A percentile compares a stretch with the other conserved stretches of the same genome.
Evolutionary conservation across 2,329 filamentous ascomycete genomes (phyloP).

Genomic region (Beauveria varroae): DNA sequence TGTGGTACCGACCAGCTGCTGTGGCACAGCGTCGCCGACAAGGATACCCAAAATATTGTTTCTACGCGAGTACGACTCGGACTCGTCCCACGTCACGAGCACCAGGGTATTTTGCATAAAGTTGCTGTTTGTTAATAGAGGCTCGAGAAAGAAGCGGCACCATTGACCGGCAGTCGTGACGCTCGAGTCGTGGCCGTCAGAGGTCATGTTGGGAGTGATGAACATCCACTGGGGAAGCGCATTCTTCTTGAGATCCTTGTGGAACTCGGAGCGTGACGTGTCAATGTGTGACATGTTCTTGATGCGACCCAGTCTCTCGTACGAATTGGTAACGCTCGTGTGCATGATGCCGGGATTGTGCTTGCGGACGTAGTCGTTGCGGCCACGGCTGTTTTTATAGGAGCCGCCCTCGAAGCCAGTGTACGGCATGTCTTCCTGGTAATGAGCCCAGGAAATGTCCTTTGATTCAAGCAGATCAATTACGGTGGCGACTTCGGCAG

Average conservation of each 20-base stretch:
- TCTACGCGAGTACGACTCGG: conserved; percentile 55
- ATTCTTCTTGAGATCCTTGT: conserved; percentile 54
- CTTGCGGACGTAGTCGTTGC: conserved; percentile 75
- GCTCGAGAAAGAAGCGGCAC: conserved; percentile 60
- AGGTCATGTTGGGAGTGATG: conserved; percentile 68
- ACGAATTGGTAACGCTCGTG: conserved; percentile 53
- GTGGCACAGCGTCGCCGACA: conserved; percentile 63
- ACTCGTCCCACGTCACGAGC: conserved; percentile 74
- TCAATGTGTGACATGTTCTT: conserved; percentile 56
- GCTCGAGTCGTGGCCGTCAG: conserved; percentile 69
- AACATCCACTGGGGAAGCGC: conserved; percentile 66
- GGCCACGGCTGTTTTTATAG: conserved; percentile 56
- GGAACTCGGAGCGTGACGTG: conserved; percentile 47
- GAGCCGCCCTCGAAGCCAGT: conserved; percentile 59
- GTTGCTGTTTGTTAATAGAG: conserved; percentile 58
- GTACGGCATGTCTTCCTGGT: conserved; percentile 73
- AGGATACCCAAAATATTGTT: conserved; percentile 67
- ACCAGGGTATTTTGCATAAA: conserved; percentile 73
- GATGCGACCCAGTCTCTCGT: conserved; percentile 55
- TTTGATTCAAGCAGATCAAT: conserved; percentile 60
- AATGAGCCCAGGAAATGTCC: conserved; percentile 60
- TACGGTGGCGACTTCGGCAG: conserved; percentile 55
- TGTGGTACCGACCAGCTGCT: conserved; percentile 53
- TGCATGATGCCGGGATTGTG: conserved; percentile 64
- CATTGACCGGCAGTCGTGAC: conserved; percentile 62